Conservation (phyloP, 345 rosid species). For the Geranium rotundifolium region DNA sequence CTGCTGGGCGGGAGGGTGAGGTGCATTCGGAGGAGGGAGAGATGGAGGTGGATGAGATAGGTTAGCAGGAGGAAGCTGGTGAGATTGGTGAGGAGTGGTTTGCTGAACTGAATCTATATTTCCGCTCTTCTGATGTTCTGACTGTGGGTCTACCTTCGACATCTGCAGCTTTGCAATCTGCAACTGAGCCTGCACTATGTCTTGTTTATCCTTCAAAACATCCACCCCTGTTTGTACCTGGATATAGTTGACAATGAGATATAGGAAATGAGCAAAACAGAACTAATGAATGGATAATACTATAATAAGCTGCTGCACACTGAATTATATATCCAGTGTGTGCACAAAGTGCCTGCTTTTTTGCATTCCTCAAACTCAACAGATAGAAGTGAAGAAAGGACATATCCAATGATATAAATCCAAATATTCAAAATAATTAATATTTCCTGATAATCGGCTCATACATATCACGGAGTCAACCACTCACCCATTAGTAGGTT, state of each 20-base stretch:
- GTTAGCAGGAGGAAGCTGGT: slow-evolving; percentile 32
- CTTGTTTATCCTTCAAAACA: slow-evolving; percentile 70
- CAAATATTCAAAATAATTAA: no score
- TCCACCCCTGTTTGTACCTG: slow-evolving; percentile 77
- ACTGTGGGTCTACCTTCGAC: slow-evolving; percentile 36
- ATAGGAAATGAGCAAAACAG: slow-evolving; percentile 4
- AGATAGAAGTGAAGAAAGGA: background rate
- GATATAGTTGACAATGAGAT: slow-evolving; percentile 5
- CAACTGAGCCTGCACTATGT: slow-evolving; percentile 49
- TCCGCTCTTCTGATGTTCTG: slow-evolving; percentile 31
- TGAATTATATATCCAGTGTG: background rate
- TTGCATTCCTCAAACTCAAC: background rate
- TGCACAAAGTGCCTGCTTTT: background rate
- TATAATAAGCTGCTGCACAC: background rate
- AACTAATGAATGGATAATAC: background rate
- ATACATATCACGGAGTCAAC: background rate
- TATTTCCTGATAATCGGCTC: background rate
- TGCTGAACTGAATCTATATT: slow-evolving; percentile 33
- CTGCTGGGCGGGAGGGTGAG: slow-evolving; percentile 10
- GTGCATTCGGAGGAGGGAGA: no score
- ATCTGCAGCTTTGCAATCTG: slow-evolving; percentile 54
- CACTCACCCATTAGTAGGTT: background rate
- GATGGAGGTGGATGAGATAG: slow-evolving; percentile 23
- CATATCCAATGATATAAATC: background rate
- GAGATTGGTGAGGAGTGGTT: slow-evolving; percentile 39